Evolutionary conservation across 164 flowering plant genomes (phyloP), one percentile per base, ranked within the genome.

Genomic region (Malania oleifera): DNA sequence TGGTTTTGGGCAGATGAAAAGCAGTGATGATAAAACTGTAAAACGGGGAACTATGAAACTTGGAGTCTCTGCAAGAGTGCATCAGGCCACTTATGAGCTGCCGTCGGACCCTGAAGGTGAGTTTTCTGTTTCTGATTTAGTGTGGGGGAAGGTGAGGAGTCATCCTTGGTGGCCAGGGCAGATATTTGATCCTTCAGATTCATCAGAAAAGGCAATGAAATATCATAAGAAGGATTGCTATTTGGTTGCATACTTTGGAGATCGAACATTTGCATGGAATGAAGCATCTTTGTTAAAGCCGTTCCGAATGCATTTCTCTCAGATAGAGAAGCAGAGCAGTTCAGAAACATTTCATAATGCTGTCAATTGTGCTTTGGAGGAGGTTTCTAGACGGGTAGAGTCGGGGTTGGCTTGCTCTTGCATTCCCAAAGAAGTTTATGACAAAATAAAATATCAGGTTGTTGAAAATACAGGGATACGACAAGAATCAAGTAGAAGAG

Each of bases 221-320:
- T 63, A 78, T 52, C 55, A 61, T 27, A 73, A 73, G 52, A 67
- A 73, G 72, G 80, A 70, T 27, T 49, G 65, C 56, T 73, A 43
- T 56, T 51, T 78, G 58, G 72, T 78, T n/a, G 79, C 80, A 10
- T 78, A 70, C 70, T 84, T 79, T 73, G 89, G 89, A n/a, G 89
- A 84, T 63, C 55, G 71, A 26, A 72, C 84, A 1, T 84, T 84
- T 78, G 82, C 84, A 29, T 83, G 89, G 89, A 80, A 76, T 62
- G 86, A 84, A 18, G 67, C 79, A 31, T 73, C 85, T 40, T 52
- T 54, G 12, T 45, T 84, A 22, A 84, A 75, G 73, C 80, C 79
- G 3, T 82, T 84, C 27, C 56, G 75, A 26, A 25, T 65, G 8
- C 62, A 76, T 66, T 84, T 84, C 61, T 60, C 79, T 18, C 69